Evolutionary conservation across 768 basidiomycete genomes (phyloP), one percentile per base, ranked within the genome.

Genomic region (Kwoniella sp.): DNA sequence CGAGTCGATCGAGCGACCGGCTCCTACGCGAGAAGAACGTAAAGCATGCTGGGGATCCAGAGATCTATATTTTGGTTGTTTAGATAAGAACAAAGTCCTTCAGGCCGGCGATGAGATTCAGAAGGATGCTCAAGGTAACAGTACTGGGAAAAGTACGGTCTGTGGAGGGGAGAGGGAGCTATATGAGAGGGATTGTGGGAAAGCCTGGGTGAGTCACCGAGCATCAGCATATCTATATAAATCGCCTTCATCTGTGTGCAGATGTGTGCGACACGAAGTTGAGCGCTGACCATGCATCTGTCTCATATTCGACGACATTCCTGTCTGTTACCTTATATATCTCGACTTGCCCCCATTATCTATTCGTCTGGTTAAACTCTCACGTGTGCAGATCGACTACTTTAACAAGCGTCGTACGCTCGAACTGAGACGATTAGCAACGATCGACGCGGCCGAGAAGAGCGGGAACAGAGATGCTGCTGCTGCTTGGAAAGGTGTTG

Each of bases 401-500:
- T 96, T 97, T 75, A 95, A 96, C 82, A 90, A 91, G 77, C 86
- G 92, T 36, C 84, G 93, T 57, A 85, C 91, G 36, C 85, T 93
- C 46, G 78, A 79, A 59, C 64, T 78, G 26, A 47, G 77, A 48
- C 72, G 76, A 59, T 64, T 67, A 60, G 71, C 74, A 1, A 78
- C 78, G 12, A 48, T 74, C 13, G 73, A 77, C 25, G 78, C 78
- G 10, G 73, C 72, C 21, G 70, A 71, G 30, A 67, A 58, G 58
- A 64, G 55, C 46, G 62, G 62, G 25, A 64, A 64, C 48, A 56
- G 29, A 24, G 52, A 57, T 12, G 56, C 56, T 26, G 62, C 62
- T 4, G 62, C 57, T 19, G 62, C 62, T 44, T 64, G 62, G 62
- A 50, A 55, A 26, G 21, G 26, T 52, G 62, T 64, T 10, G 55